Evolutionary conservation across 352 stramenopile species (phyloP), one percentile per base, ranked within the genome.

Genomic region (Globisporangium solare): DNA sequence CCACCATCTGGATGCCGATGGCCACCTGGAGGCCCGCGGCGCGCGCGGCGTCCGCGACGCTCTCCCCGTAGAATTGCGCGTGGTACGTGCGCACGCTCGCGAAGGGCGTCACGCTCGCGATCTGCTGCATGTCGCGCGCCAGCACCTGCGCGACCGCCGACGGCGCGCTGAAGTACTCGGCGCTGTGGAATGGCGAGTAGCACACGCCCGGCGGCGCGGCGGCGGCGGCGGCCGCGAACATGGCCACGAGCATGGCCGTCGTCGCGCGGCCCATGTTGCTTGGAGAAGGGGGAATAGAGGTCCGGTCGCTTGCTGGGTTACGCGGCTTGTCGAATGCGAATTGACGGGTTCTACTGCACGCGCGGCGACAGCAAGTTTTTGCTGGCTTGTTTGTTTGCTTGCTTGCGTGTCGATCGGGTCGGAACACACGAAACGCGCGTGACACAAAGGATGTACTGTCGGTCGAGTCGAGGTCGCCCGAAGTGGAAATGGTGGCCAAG

Each of bases 31-130:
- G 32, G 12, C 58, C 62, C 18, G 68, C 62, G 3, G 65, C 40
- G 12, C 56, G 56, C 5, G 55, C 67, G 13, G 63, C 54, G 54
- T 79, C 64, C 21, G 72, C 64, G 21, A 72, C 54, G 56, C 74
- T 79, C 22, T 74, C 47, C 39, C 64, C 61, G 22, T 54, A 39
- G 43, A 76, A 73, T 32, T 54, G 61, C 43, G 67, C 70, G 58
- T 73, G 66, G 61, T 70, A 79, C 37, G 67, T 74, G 47, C 70
- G 67, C 47, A 79, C 54, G 27, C 24, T 52, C 12, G 57, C 58
- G 54, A 79, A 79, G 37, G 63, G 58, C 49, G 64, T 46, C n/a
- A 2, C 6, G 12, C 3, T 20, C 40, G 61, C 67, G 47, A 69
- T 67, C 42, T 72, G 56, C 13, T 39, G 27, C 21, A 71, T 63